Percentiles rank a stretch among this genome's conserved stretches.
Conservation (phyloP, 495 filamentous ascomycete genomes). For the Xeromyces bisporus region DNA sequence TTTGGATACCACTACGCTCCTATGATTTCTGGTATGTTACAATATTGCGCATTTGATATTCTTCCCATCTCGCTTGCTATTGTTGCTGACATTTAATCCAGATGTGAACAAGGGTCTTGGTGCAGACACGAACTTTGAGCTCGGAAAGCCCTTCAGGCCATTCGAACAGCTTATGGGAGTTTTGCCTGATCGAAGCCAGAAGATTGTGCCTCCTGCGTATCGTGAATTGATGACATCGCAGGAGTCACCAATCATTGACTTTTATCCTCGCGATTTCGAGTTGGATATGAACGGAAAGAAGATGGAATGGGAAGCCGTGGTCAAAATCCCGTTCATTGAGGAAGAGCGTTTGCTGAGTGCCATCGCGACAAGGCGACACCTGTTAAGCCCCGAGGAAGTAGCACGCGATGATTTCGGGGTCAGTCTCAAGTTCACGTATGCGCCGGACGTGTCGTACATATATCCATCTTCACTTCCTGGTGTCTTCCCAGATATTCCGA, state of each 20-base stretch:
- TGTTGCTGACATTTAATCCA: conserved; percentile 11
- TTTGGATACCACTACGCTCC: conserved; percentile 94
- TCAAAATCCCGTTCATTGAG: conserved; percentile 98
- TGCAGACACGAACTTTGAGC: conserved; percentile 77
- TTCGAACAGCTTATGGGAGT: conserved; percentile 98
- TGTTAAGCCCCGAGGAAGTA: conserved; percentile 60
- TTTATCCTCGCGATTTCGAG: conserved; percentile 95
- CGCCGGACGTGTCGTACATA: conserved; percentile 51
- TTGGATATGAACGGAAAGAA: conserved; percentile 99
- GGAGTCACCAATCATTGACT: conserved; percentile 92
- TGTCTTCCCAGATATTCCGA: conserved; percentile 75
- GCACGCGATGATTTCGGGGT: conserved; percentile 81
- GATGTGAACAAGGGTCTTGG: conserved; percentile 80
- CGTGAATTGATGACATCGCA: conserved; percentile 81
- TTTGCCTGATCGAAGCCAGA: conserved; percentile 88
- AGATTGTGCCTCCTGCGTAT: conserved; percentile 78
- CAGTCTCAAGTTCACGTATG: conserved; percentile 81
- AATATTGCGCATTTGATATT: too few relatives aligned
- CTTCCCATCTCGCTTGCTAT: too few relatives aligned
- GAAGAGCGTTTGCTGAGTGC: conserved; percentile 68
- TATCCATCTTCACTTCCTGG: conserved; percentile 80
- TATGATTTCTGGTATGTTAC: conserved; percentile 62
- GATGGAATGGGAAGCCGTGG: conserved; percentile 99
- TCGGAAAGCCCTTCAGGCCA: conserved; percentile 87
- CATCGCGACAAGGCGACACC: conserved; percentile 66